These are phyloP conservation scores for Sporobolomyces pararoseus DNA, from an alignment of 768 basidiomycete genomes.

Conservation along the genomic window DNA sequence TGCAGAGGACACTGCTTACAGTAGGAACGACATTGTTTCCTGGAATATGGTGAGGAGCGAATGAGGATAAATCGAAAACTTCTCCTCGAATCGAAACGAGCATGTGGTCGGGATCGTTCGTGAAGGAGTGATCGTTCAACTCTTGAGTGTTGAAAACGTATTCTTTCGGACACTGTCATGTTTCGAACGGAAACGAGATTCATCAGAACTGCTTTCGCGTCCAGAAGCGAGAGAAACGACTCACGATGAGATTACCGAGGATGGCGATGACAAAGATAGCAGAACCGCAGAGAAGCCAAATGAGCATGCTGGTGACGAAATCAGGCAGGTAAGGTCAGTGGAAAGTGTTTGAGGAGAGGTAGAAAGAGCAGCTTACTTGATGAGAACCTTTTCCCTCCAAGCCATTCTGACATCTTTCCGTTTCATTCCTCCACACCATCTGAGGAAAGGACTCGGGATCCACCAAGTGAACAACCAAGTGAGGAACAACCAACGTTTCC, in stretches of 20 bases:
- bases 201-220: too few relatives aligned
- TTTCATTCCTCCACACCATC: slow-evolving; percentile 82
- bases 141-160: slow-evolving; percentile 81
- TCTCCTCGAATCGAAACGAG: slow-evolving; percentile 84
- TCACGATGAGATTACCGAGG: slow-evolving; percentile 68
- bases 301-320: slow-evolving; percentile 60
- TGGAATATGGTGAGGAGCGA: slow-evolving; percentile 53
- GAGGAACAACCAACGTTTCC: slow-evolving; percentile 79
- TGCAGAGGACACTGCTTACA: background rate
- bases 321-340: too few relatives aligned
- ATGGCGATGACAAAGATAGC: slow-evolving; percentile 90
- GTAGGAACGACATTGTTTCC: slow-evolving; percentile 35
- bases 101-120: slow-evolving; percentile 65
- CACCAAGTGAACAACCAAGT: slow-evolving; percentile 90
- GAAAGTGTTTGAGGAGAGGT: too few relatives aligned
- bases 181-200: too few relatives aligned
- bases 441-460: slow-evolving; percentile 70
- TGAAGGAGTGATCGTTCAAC: slow-evolving; percentile 65
- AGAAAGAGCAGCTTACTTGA: slow-evolving; percentile 65
- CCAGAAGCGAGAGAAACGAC: background rate
- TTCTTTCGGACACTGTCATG: slow-evolving; percentile 78
- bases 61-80: slow-evolving; percentile 76
- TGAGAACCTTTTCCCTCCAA: slow-evolving; percentile 93
- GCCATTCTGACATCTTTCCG: slow-evolving; percentile 88
- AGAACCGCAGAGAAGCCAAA: slow-evolving; percentile 87